Evolutionary conservation across 345 rosid species (phyloP).

Genomic region (Citrus maxima): DNA sequence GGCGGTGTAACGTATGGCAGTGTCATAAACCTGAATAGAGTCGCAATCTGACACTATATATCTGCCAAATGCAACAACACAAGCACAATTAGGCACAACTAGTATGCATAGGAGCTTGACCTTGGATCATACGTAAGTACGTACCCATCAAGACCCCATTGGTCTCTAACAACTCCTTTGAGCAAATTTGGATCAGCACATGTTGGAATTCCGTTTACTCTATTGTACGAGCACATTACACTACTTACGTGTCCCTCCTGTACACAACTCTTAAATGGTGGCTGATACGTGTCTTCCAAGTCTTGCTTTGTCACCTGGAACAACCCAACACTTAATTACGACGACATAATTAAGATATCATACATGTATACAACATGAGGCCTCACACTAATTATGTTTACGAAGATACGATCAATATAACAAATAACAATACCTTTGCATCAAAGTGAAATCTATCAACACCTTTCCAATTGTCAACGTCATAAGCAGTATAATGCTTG

Average conservation of each 20-base stretch:
- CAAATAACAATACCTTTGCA: slow-evolving; percentile 24
- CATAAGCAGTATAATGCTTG: slow-evolving; percentile 51
- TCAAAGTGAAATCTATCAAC: slow-evolving; percentile 37
- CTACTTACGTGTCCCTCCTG: slow-evolving; percentile 37
- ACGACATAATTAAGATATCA: not conserved
- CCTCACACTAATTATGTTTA: not conserved
- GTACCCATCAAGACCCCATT: slow-evolving; percentile 47
- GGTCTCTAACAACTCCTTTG: slow-evolving; percentile 29
- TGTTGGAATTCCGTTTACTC: slow-evolving; percentile 41
- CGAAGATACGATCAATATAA: too few relatives aligned
- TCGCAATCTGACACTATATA: slow-evolving; percentile 64
- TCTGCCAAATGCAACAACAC: slow-evolving; percentile 21
- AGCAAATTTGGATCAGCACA: slow-evolving; percentile 39
- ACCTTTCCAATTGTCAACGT: slow-evolving; percentile 40
- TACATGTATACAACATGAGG: not conserved
- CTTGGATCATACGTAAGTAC: not conserved
- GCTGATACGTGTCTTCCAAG: slow-evolving; percentile 45
- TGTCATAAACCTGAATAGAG: slow-evolving; percentile 43
- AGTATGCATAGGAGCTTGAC: not conserved
- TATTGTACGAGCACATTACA: slow-evolving; percentile 46
- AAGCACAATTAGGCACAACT: not conserved
- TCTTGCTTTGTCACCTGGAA: slow-evolving; percentile 44
- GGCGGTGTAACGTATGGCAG: slow-evolving; percentile 29
- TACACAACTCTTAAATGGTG: slow-evolving; percentile 41
- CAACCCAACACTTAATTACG: not conserved